Evolutionary conservation across 768 basidiomycete species (phyloP), one percentile per base, ranked within the genome.

Genomic region (Neoboletus subvelutipes): DNA sequence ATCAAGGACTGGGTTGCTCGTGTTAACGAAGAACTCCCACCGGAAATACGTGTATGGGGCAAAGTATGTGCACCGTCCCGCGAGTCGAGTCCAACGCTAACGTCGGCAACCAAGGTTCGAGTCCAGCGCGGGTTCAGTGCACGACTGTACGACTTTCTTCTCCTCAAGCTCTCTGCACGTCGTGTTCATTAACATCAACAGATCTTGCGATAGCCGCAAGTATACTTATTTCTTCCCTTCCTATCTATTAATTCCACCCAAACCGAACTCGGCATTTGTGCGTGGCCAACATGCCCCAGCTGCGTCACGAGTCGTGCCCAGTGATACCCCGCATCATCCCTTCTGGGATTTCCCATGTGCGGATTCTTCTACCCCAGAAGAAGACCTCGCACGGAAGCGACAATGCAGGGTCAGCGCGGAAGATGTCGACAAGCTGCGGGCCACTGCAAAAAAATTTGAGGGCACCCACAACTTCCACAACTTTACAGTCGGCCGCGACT

Each of bases 391-490:
- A n/a, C 78, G 83, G 31, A 92, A 90, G 66, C 80, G 88, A 49
- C 75, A 75, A 9, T 98, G 90, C 87, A 82, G 94, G 55, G 80
- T 85, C 13, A 66, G 71, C 33, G 42, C 75, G 3, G 79, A 78
- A 10, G 80, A 83, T 24, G 58, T 97, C 26, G 79, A 78, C 46
- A 65, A 73, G 36, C 75, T 97, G 29, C 78, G 87, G 52, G 73
- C 70, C 15, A 71, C 82, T 2, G 83, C 86, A 5, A 76, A 78
- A 51, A 83, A 79, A 65, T 98, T 85, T 66, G 81, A 89, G 62
- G 95, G 92, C 8, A 92, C 92, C 3, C 94, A 97, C 73, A 98
- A 98, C 71, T 99, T 96, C 72, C 94, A 97, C 73, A 98, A 98
- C 69, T 98, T 95, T 66, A 98, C 97, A 0, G 85, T 98, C 50